Base-by-base conservation (phyloP, 345 rosid species). In the Rhodamnia rubescens region DNA sequence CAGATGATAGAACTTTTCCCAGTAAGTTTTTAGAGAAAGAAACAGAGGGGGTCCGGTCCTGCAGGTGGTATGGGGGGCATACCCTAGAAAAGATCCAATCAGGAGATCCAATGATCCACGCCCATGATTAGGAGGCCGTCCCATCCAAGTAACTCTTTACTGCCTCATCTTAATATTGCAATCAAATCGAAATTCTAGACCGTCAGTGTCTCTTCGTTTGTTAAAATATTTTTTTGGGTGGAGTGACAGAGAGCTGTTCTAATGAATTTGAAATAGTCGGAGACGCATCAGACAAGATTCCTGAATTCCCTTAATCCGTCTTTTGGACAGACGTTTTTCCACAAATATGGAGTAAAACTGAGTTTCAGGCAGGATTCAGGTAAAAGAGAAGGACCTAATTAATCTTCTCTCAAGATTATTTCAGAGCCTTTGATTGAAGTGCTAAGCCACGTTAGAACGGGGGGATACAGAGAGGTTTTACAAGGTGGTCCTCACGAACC, bases 1-100 rank as follows among this genome's bases (percentile, higher is more conserved):
- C 88, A 83, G 95, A 93, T 93, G 89, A 90, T 91, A 84, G 87
- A 50, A n/a, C 82, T 52, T 85, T 86, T 54, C 44, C 24, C 89
- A 74, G 36, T 74, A 75, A 85, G 83, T 85, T 85, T 69, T 10
- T 18, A 69, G 24, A 16, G 75, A 32, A 16, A 16, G 84, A 78
- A 24, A 0, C 53, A 27, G 40, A 58, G 61, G 1, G 53, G 85
- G 87, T 87, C 49, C 83, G 26, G 13, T 69, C 47, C 44, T 36
- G 78, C 24, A 32, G 78, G 24, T 32, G 78, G 47, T 4, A 69
- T 69, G 78, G 47, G 47, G 4, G 78, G 78, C 78, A 32, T 40
- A 1, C 47, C 78, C 47, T 32, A 11, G 44, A 69, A 69, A 69
- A 69, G 22, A 69, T 69, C 78, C 47, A 32, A 69, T 69, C 40